Evolutionary conservation across 192 early-diverging fungal genomes (phyloP).

Genomic region (Coemansia sp.): DNA sequence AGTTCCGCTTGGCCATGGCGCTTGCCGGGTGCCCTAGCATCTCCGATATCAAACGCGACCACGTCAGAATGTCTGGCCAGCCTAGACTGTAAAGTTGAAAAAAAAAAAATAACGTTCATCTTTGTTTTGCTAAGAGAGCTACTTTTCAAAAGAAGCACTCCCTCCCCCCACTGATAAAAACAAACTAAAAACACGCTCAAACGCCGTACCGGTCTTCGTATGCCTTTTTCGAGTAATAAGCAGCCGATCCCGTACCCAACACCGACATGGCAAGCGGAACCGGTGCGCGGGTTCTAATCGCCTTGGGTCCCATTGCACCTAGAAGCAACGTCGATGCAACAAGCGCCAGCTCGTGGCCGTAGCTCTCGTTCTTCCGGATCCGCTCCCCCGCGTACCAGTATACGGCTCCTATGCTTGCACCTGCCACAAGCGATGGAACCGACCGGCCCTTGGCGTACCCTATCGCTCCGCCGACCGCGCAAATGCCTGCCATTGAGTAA

Average conservation of each 20-base stretch:
- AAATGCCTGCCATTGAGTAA: constrained; percentile 50
- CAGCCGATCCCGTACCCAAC: constrained; percentile 40
- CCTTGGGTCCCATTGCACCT: constrained; percentile 52
- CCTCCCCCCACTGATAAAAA: no score
- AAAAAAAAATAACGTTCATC: not conserved
- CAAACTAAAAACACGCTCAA: constrained; percentile 18
- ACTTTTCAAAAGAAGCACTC: no score
- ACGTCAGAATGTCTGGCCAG: constrained; percentile 20
- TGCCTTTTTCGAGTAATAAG: constrained; percentile 45
- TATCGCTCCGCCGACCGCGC: constrained; percentile 36
- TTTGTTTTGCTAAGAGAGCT: no score
- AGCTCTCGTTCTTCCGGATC: constrained; percentile 43
- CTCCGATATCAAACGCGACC: constrained; percentile 28
- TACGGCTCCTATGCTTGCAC: constrained; percentile 40
- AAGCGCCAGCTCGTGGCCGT: constrained; percentile 48
- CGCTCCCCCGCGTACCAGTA: constrained; percentile 36
- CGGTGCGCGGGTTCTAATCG: constrained; percentile 37
- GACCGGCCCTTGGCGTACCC: constrained; percentile 53
- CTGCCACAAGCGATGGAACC: constrained; percentile 47
- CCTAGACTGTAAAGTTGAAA: constrained; percentile 14
- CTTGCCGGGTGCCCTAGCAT: constrained; percentile 60
- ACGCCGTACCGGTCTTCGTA: constrained; percentile 52
- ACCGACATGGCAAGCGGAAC: constrained; percentile 41
- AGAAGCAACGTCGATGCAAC: constrained; percentile 42
- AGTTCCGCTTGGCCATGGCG: constrained; percentile 83